Evolutionary conservation across 108 stramenopile species (phyloP), one percentile per base, ranked within the genome.

Genomic region (Fragilaria crotonensis): DNA sequence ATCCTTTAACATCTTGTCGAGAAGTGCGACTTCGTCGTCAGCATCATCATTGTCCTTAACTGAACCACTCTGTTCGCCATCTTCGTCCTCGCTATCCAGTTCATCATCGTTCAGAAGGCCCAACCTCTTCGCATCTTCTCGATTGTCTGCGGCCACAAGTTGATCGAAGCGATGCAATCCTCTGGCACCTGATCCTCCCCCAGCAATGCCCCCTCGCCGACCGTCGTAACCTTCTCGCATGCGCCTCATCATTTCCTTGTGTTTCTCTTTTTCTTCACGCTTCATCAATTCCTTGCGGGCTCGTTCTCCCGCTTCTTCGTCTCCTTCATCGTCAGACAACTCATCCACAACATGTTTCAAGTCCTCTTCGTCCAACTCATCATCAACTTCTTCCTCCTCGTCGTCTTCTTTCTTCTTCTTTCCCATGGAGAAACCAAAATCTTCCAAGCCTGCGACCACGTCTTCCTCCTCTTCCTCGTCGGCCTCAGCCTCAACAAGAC

Each of bases 401-500:
- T n/a, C n/a, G n/a, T n/a, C n/a, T n/a, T 78, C 78, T 47, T 81
- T 77, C 48, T 79, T 85, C 52, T 81, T 81, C 61, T 86, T 83
- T 23, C 54, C 52, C 30, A 84, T 52, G 29, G 82, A 68, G 49
- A 93, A 93, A 46, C 92, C 92, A 61, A 93, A 93, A 52, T 93
- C 92, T 69, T 93, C 88, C 14, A 93, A 71, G 1, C 92, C 92
- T 33, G 83, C 84, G 47, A 93, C 84, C 49, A 78, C 86, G 48
- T 90, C 92, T 54, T 93, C 92, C 53, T 93, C 92, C 68, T 93
- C 92, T 60, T 93, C 91, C 59, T 93, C 92, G 56, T 89, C 91
- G 54, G 89, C 88, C 47, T 88, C 86, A 28, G 79, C 84, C n/a
- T 89, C 80, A 1, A 93, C 73, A 23, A 79, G 68, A 2, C 70